Base-by-base conservation (phyloP, 1,139 yeast genomes). In the Candida sanyaensis region DNA sequence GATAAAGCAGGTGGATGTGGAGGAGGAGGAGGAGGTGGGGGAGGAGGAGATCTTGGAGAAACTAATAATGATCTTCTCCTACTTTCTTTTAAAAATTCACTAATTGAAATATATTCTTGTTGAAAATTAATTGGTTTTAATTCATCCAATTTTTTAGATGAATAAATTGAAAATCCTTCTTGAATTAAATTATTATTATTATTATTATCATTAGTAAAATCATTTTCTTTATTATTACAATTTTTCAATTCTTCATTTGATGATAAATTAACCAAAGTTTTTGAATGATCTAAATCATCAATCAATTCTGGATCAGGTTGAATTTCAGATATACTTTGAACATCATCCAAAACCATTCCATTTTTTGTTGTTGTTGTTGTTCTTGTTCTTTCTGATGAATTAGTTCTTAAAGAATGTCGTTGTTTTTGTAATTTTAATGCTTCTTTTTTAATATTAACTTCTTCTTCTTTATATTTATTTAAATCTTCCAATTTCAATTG, bases 401-500 rank as follows among this genome's bases (percentile, higher is more conserved):
- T 17, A 17, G 21, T 17, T 9, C 29, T 23, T 34, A 27, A 23
- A 32, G 32, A 7, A 24, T 34, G 37, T 37, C 44, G 40, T 28
- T 43, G 44, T 26, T 42, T 44, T 37, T 45, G 45, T 32, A 40
- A 24, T 17, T 36, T 23, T 23, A 45, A 32, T 6, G 47, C 45
- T 39, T 50, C 46, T 37, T 44, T 41, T 34, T 44, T 45, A 11
- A 48, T 24, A 24, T 26, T 23, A 8, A 44, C 32, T 39, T 52
- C 51, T 30, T 50, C 51, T 41, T 51, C 46, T 27, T 48, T 53
- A 24, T 37, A 51, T 33, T 43, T 54, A 44, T 38, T 47, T 40
- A 47, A 63, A 61, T 48, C 80, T 61, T 52, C 80, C 69, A 45
- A 70, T 73, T 50, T 75, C 70, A 36, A 81, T 65, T 42, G 69